Conservation (phyloP, 257 asterid genomes). For the Penstemon davidsonii region DNA sequence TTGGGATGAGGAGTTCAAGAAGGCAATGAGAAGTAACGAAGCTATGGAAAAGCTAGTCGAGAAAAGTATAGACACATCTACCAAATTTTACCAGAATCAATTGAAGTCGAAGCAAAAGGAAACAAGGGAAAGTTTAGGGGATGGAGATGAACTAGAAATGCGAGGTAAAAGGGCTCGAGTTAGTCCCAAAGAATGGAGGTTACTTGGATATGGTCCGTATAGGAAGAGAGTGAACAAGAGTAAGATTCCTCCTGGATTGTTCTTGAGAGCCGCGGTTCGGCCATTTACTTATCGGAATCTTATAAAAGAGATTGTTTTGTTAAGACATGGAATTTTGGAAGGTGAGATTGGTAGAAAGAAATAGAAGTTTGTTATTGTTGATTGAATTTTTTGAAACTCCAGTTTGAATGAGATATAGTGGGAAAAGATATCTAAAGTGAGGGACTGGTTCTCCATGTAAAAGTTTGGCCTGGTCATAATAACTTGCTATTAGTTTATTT, state of each 20-base stretch:
- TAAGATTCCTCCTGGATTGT: conserved; percentile 71
- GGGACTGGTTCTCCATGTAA: no score
- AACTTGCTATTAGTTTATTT: no score
- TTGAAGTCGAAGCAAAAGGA: conserved; percentile 36
- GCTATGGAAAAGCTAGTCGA: conserved; percentile 80
- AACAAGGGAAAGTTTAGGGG: conserved; percentile 17
- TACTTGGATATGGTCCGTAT: conserved; percentile 67
- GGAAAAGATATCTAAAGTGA: no score
- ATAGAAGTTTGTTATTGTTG: conserved; percentile 16
- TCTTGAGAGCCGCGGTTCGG: conserved; percentile 79
- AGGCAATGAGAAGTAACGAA: conserved; percentile 69
- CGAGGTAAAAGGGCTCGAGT: conserved; percentile 70
- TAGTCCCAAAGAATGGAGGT: conserved; percentile 66
- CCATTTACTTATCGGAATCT: conserved; percentile 86
- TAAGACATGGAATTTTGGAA: conserved; percentile 81
- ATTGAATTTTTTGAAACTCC: no score
- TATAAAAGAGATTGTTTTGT: conserved; percentile 84
- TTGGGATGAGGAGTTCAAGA: conserved; percentile 88
- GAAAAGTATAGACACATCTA: conserved; percentile 44
- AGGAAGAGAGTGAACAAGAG: conserved; percentile 68
- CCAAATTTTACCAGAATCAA: conserved; percentile 45
- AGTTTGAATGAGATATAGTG: no score
- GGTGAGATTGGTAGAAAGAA: conserved; percentile 69
- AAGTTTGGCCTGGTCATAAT: no score
- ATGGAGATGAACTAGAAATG: conserved; percentile 72